Evolutionary conservation across 1,284 basidiomycete genomes (phyloP).

Genomic region (Microbotryum saponariae): DNA sequence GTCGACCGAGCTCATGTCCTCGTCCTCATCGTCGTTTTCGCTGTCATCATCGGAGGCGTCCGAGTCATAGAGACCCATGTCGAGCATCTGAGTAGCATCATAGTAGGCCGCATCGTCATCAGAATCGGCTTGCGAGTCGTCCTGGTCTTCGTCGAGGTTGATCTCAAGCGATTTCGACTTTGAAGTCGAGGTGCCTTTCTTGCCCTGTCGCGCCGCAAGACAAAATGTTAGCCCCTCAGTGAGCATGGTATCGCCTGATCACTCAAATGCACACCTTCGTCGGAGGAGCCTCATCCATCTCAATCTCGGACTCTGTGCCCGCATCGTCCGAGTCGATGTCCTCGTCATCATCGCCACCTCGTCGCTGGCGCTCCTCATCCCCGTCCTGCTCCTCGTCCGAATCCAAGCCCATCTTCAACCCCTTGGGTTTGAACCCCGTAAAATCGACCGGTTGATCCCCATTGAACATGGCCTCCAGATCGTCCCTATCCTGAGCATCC

Average conservation of each 20-base stretch:
- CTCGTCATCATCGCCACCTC: constrained; percentile 29
- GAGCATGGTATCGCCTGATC: too few species aligned
- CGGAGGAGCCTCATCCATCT: too few species aligned
- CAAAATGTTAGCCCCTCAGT: not conserved
- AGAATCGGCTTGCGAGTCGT: constrained; percentile 31
- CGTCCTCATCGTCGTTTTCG: constrained; percentile 52
- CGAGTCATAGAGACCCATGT: constrained; percentile 3
- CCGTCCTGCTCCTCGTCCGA: constrained; percentile 25
- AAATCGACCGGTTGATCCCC: constrained; percentile 28
- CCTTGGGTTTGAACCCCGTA: constrained; percentile 24
- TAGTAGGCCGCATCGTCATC: constrained; percentile 10
- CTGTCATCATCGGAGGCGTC: constrained; percentile 48
- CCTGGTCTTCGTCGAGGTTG: constrained; percentile 39
- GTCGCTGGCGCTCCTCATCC: not conserved
- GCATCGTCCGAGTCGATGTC: constrained; percentile 34
- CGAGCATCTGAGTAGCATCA: not conserved
- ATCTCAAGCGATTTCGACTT: constrained; percentile 17
- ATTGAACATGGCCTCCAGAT: constrained; percentile 9
- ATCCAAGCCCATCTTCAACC: constrained; percentile 32
- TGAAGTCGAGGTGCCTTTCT: constrained; percentile 8
- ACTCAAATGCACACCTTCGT: too few species aligned
- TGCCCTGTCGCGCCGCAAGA: not conserved
- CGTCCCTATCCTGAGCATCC: constrained; percentile 11
- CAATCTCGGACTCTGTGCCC: not conserved
- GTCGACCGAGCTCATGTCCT: constrained; percentile 18